Base-by-base conservation (phyloP, 805 yeast genomes). In the Ogataea saltuana region DNA sequence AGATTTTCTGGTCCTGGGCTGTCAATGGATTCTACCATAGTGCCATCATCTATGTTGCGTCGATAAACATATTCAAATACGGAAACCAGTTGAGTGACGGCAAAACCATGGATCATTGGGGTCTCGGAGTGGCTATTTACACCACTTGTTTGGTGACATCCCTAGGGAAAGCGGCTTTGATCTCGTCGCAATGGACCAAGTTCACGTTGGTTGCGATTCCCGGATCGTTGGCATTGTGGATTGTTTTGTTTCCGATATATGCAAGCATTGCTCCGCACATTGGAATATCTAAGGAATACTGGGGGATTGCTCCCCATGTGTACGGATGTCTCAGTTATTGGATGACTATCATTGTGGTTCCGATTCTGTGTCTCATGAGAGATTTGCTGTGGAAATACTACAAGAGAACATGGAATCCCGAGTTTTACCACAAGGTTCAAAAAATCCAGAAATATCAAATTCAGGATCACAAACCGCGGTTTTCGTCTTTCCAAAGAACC, bases 1-100 rank as follows among this genome's bases (percentile, higher is more conserved):
- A 80, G 4, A 89, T 89, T 29, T 93, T 93, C 64, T 91, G 98
- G 98, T 87, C 96, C 15, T 93, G 99, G 99, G 87, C 93, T 33
- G 68, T 81, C 39, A 95, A 93, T 64, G 99, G 99, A 0, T 91
- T 93, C 60, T 93, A 80, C 65, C 99, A 93, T 62, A 88, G 97
- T 10, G 87, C 88, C 2, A 71, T 93, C 17, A 83, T 89, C 16
- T 95, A 82, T 61, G 69, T 89, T 33, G 83, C 91, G 25, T 72
- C 88, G 11, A 72, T 75, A 38, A 75, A 80, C 49, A 82, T 89
- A 35, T 88, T 84, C 64, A 69, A 74, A 42, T 76, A 75, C 54
- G 89, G 95, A 17, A 75, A 81, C 56, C 78, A 78, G 21, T 69
- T 87, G 35, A 68, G 78, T 6, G 68, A 72, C 54, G 99, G 98